Conservation (phyloP, 148 eudicot species). For the Rhododendron griersonianum region DNA sequence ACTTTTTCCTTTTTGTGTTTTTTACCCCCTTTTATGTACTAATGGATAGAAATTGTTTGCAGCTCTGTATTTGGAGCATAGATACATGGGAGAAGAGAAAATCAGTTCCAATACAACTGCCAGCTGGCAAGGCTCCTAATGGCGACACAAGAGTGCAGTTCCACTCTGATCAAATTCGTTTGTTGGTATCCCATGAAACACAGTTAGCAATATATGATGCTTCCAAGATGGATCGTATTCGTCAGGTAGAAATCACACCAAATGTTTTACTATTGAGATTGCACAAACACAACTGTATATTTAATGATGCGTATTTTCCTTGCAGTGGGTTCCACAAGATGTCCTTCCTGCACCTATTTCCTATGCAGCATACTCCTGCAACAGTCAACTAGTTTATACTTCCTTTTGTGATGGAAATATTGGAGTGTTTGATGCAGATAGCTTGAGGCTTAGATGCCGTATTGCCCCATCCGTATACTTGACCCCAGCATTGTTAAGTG, state of each 20-base stretch:
- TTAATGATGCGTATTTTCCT: conserved; percentile 12
- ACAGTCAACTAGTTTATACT: conserved; percentile 69
- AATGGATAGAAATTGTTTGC: conserved; percentile 16
- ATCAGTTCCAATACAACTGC: conserved; percentile 58
- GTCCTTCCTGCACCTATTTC: conserved; percentile 64
- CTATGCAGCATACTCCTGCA: conserved; percentile 79
- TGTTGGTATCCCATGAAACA: conserved; percentile 83
- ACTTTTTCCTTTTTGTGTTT: neutral
- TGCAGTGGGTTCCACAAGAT: conserved; percentile 91
- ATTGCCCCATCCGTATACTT: conserved; percentile 68
- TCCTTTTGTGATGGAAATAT: conserved; percentile 70
- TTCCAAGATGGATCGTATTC: conserved; percentile 79
- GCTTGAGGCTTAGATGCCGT: conserved; percentile 66
- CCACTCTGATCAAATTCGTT: conserved; percentile 68
- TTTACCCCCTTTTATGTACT: neutral
- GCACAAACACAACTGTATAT: neutral
- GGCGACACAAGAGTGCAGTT: conserved; percentile 88
- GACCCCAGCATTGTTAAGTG: conserved; percentile 54
- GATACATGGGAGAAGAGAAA: conserved; percentile 79
- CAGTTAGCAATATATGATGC: conserved; percentile 85
- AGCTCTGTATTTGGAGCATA: conserved; percentile 88
- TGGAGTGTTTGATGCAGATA: conserved; percentile 77
- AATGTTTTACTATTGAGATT: neutral
- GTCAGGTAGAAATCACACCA: conserved; percentile 39
- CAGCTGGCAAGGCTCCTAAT: conserved; percentile 65